Evolutionary conservation across 2,329 filamentous ascomycete genomes (phyloP), one percentile per base, ranked within the genome.

Genomic region (Aspergillus costaricaensis): DNA sequence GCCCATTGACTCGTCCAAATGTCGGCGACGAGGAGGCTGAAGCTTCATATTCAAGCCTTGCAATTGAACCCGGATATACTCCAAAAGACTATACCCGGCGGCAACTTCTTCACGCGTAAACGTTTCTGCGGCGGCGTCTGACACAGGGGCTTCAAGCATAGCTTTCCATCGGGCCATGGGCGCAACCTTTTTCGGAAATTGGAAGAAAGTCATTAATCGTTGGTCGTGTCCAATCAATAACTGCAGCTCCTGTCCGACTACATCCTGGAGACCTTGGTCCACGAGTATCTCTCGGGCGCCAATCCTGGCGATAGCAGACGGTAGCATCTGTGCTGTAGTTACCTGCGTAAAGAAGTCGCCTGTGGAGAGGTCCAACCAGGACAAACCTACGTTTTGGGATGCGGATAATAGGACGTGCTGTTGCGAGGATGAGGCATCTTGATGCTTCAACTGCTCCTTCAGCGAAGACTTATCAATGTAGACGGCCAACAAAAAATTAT

Each of bases 291-390:
- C 95, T 48, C 89, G 85, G 1, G 95, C 92, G 17, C 87, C 86
- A 64, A 98, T 89, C 25, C 94, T 88, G 27, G 93, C 90, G 54
- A 98, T 81, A 19, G 90, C 87, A 9, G 93, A 92, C n/a, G 91
- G 83, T 4, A 99, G 79, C 57, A 88, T 87, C 53, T 85, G 81
- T 7, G 93, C 77, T 19, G 88, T 88, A 0, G 90, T 88, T 17
- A 81, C 81, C 72, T 98, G 92, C 0, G 92, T 96, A 70, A 88
- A 92, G 77, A 99, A 99, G 69, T 94, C 91, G 14, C 95, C 95
- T 2, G 95, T 99, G 8, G 95, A 97, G 25, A 98, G 79, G 76
- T 99, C 95, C 50, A 98, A 81, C 95, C 95, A 99, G 43, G 95
- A 91, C 53, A 99, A 80, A 3, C 95, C 95, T 59, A 96, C 80